These are phyloP conservation scores for Pseudopyrenochaeta lycopersici DNA, from an alignment of 2,329 filamentous ascomycete genomes.

Conservation along the genomic window DNA sequence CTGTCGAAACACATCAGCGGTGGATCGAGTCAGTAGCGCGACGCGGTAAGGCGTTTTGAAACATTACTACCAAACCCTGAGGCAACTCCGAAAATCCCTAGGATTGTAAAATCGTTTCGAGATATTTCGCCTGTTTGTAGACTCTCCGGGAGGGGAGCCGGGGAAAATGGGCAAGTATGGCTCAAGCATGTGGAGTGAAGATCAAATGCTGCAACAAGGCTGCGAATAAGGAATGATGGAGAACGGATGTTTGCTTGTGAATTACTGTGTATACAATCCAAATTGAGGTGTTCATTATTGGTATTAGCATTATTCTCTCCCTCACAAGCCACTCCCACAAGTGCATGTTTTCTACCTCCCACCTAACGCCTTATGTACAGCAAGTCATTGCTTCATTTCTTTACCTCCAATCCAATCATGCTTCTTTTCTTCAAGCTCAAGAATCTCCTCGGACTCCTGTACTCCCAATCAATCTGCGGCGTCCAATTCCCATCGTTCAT, in stretches of 20 bases:
- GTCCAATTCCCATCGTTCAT: slow-evolving; percentile 25
- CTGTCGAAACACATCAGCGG: no score
- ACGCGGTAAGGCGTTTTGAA: background rate
- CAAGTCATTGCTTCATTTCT: no score
- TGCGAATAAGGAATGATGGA: no score
- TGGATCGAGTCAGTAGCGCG: background rate
- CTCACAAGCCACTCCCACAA: no score
- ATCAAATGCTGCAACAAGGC: no score
- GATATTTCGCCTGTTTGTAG: background rate
- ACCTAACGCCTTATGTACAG: no score
- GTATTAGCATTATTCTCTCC: no score
- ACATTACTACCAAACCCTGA: background rate
- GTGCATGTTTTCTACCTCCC: no score
- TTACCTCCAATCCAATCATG: background rate
- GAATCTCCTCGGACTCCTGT: slow-evolving; percentile 25
- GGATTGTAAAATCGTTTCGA: slow-evolving; percentile 1
- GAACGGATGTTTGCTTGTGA: no score
- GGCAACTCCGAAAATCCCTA: background rate
- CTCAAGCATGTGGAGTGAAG: no score
- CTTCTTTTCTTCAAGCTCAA: slow-evolving; percentile 28
- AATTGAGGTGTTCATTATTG: no score
- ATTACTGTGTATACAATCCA: no score
- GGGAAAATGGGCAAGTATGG: background rate
- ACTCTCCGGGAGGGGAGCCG: slow-evolving; percentile 1
- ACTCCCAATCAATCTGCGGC: slow-evolving; percentile 28